Evolutionary conservation across 2,329 filamentous ascomycete genomes (phyloP), one percentile per base, ranked within the genome.

Genomic region (Xylariaceae sp.): DNA sequence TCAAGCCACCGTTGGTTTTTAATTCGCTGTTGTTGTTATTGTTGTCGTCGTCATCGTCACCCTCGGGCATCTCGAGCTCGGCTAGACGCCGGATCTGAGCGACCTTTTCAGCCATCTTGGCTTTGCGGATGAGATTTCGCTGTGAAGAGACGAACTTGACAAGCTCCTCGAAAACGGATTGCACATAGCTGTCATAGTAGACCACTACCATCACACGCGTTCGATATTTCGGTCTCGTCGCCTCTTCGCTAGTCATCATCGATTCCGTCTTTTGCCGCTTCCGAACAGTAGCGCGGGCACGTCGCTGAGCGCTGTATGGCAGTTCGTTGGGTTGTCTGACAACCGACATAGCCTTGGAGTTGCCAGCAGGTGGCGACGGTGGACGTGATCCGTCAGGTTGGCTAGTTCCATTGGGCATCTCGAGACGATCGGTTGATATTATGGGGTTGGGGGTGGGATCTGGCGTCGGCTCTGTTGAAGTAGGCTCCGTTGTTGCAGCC

Each of bases 101-200:
- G 41, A 87, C 79, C 56, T 81, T 83, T 39, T 81, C 81, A 37
- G 85, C 84, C 83, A 88, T 87, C 64, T 87, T 92, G 36, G 83
- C 87, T 63, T 90, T 94, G 34, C 89, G 81, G 60, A 96, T 81
- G 49, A 86, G 71, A 62, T 94, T 94, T 41, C 89, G 73, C 34
- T 84, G 85, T 1, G 78, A 77, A 4, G 85, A 87, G 24, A 96
- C 81, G 40, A 85, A 83, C 46, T 87, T 82, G 40, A 95, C 88
- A 34, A 95, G 67, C 39, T 83, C 73, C 53, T 94, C 88, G 49
- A 96, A 88, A 27, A 83, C 79, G 35, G 78, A 78, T 58, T 96
- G 88, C 3, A 94, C 82, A 46, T 87, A 82, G 50, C 84, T 86
- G 58, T 96, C 89, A 59, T 96, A 96, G 62, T 88, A 89, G n/a